phyloP scores from a whole-genome alignment of 106 monocot species.

The Dendrobium huoshanense region DNA sequence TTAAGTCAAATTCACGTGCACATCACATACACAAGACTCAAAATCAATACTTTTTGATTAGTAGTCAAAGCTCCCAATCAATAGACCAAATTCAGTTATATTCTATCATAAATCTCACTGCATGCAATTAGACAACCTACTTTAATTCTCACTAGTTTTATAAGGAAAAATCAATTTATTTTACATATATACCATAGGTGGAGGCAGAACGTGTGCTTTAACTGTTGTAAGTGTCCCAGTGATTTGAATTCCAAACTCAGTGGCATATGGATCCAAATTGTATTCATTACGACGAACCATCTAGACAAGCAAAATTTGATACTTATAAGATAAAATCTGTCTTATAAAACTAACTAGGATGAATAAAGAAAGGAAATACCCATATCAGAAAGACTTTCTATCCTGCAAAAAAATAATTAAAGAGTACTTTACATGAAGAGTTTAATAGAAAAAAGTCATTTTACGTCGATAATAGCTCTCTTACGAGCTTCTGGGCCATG shows the following conservation, averaged over 20 bases:
- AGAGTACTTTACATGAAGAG: not conserved
- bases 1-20: too few relatives aligned
- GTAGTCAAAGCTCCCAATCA: too few relatives aligned
- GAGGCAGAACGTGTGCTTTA: slow-evolving; percentile 55
- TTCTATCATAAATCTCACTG: not conserved
- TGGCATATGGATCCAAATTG: slow-evolving; percentile 42
- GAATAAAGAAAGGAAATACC: not conserved
- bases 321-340: not conserved
- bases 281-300: slow-evolving; percentile 49
- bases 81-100: too few relatives aligned
- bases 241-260: slow-evolving; percentile 60
- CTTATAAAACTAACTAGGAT: not conserved
- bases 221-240: slow-evolving; percentile 35
- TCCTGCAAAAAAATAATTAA: not conserved
- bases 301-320: slow-evolving; percentile 9
- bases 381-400: not conserved
- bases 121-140: not conserved
- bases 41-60: too few relatives aligned
- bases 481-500: slow-evolving; percentile 47
- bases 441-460: not conserved
- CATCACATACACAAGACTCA: too few relatives aligned
- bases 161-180: not conserved
- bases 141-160: not conserved
- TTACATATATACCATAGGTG: slow-evolving; percentile 40
- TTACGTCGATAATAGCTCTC: slow-evolving; percentile 30